These are phyloP conservation scores for Leersia perrieri DNA, from an alignment of 176 grass and related monocot species.

Conservation along the genomic window DNA sequence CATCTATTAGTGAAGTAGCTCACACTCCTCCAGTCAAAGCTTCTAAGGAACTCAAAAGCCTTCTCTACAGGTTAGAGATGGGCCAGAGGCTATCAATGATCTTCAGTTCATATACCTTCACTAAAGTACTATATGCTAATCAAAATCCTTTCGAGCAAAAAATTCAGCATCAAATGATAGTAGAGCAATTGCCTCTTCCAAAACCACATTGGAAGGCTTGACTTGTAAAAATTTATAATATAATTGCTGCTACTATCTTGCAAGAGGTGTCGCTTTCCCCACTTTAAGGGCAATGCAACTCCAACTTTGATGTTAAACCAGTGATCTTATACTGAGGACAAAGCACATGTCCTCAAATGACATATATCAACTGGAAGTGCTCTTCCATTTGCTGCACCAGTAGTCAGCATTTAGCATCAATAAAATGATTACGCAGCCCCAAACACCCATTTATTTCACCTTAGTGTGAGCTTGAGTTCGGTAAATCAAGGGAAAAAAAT, in stretches of 20 bases:
- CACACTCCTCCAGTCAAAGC: constrained; percentile 33
- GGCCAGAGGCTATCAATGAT: constrained; percentile 15
- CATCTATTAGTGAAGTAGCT: constrained; percentile 12
- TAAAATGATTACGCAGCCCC: constrained; percentile 28
- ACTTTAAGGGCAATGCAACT: constrained; percentile 23
- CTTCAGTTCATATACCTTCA: constrained; percentile 28
- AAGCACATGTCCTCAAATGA: constrained; percentile 24
- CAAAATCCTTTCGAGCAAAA: constrained; percentile 24
- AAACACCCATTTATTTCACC: constrained; percentile 42
- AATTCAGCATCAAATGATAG: background rate
- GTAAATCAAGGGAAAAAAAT: constrained; percentile 55
- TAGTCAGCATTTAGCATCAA: constrained; percentile 26
- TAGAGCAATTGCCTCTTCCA: constrained; percentile 20
- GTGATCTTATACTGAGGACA: constrained; percentile 45
- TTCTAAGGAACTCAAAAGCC: constrained; percentile 23
- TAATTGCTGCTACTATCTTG: constrained; percentile 29
- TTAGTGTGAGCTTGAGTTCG: constrained; percentile 46
- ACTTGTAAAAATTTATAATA: constrained; percentile 30
- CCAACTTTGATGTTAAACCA: constrained; percentile 32
- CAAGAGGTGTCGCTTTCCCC: constrained; percentile 17
- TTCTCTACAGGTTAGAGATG: constrained; percentile 40
- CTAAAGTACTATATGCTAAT: constrained; percentile 37
- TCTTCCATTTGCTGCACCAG: constrained; percentile 13
- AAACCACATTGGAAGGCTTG: constrained; percentile 31
- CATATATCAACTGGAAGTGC: constrained; percentile 24